Percentiles rank a stretch among this genome's conserved stretches.
Evolutionary conservation across 768 basidiomycete genomes (phyloP).

Genomic region (Boletus speciosus): DNA sequence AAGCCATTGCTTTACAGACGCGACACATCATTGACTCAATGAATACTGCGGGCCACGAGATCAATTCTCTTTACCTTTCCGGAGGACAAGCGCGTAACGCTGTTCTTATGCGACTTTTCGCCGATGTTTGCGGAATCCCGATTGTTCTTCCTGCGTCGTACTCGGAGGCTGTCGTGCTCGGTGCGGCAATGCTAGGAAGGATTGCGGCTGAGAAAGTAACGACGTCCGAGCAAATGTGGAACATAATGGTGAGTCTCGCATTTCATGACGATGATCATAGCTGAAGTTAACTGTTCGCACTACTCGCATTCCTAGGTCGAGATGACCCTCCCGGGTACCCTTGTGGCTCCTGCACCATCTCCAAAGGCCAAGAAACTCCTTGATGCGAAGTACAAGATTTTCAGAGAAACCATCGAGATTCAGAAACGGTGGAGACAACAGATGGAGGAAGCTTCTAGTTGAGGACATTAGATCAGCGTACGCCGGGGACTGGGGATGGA

Average conservation of each 20-base stretch:
- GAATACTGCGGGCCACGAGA: conserved; percentile 80
- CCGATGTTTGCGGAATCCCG: conserved; percentile 77
- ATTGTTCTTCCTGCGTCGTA: conserved; percentile 78
- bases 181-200: conserved; percentile 90
- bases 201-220: conserved; percentile 66
- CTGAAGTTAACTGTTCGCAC: neutral
- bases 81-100: conserved; percentile 91
- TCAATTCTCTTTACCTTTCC: conserved; percentile 85
- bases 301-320: conserved; percentile 51
- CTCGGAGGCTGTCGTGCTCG: conserved; percentile 83
- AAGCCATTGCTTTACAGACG: conserved; percentile 92
- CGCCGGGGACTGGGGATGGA: neutral
- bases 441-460: conserved; percentile 57
- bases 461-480: neutral
- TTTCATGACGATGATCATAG: neutral
- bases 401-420: conserved; percentile 81
- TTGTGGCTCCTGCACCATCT: conserved; percentile 62
- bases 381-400: conserved; percentile 92
- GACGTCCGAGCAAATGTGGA: conserved; percentile 74
- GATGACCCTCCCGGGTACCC: conserved; percentile 84
- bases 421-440: conserved; percentile 84
- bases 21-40: conserved; percentile 90
- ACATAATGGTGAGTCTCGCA: conserved; percentile 67
- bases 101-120: conserved; percentile 86
- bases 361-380: conserved; percentile 69